phyloP scores from a whole-genome alignment of 1,284 basidiomycete species.

The Austroboletus novae-zelandiae region DNA sequence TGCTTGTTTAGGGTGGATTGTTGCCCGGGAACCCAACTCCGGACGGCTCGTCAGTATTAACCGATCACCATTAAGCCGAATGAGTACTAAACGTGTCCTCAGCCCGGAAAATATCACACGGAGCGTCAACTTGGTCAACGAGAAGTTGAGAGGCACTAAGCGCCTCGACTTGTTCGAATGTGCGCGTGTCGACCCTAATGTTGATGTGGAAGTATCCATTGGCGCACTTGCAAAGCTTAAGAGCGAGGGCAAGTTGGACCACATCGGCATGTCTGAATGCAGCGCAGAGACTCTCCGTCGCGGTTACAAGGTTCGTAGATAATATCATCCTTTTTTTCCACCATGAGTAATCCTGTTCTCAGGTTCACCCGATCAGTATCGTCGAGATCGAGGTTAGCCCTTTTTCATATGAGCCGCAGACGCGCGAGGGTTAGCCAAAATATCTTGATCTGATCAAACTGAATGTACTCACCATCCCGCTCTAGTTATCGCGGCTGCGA shows the following conservation, averaged over 20 bases:
- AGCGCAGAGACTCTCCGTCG: conserved; percentile 46
- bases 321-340: too few species aligned
- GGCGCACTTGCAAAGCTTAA: conserved; percentile 33
- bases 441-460: not conserved
- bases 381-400: conserved; percentile 55
- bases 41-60: conserved; percentile 25
- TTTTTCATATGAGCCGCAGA: conserved; percentile 46
- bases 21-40: not conserved
- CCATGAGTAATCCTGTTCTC: not conserved
- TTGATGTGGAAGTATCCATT: conserved; percentile 39
- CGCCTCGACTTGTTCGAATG: conserved; percentile 50
- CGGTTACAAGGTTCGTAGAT: conserved; percentile 36
- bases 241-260: conserved; percentile 45
- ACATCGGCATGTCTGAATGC: conserved; percentile 49
- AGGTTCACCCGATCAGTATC: conserved; percentile 46
- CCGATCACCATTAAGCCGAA: too few species aligned
- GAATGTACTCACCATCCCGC: conserved; percentile 21
- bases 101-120: conserved; percentile 38
- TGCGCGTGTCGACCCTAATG: conserved; percentile 40
- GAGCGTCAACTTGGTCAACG: conserved; percentile 41
- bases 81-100: not conserved
- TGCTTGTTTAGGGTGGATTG: conserved; percentile 34
- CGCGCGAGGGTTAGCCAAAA: conserved; percentile 32
- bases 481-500: conserved; percentile 39
- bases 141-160: conserved; percentile 43